These are phyloP conservation scores for Aaosphaeria arxii DNA, from an alignment of 2,329 filamentous ascomycete species.

Conservation along the genomic window DNA sequence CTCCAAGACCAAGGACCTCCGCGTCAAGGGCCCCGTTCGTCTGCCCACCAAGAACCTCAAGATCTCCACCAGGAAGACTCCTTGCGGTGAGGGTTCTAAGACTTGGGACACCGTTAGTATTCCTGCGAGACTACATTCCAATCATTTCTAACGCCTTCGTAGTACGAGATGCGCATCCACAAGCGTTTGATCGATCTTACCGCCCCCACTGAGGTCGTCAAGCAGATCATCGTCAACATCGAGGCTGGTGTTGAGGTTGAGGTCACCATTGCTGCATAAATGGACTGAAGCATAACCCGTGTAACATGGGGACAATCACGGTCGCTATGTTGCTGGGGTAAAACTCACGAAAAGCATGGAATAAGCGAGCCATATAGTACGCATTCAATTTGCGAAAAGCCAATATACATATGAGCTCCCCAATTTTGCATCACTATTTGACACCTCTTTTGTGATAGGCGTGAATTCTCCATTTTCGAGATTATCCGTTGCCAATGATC, in stretches of 20 bases:
- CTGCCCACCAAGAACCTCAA: constrained; percentile 96
- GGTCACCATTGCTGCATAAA: constrained; percentile 83
- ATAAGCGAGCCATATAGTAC: too few species aligned
- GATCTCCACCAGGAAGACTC: constrained; percentile 98
- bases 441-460: too few species aligned
- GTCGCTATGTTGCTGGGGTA: too few species aligned
- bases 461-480: too few species aligned
- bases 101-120: constrained; percentile 76
- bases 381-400: too few species aligned
- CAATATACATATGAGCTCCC: too few species aligned
- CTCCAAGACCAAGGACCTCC: constrained; percentile 96
- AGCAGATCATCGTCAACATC: constrained; percentile 96
- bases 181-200: constrained; percentile 98
- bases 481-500: too few species aligned
- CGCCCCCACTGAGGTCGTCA: constrained; percentile 95
- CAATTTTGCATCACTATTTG: too few species aligned
- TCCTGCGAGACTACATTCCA: too few species aligned
- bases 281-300: neutral
- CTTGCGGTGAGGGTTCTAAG: constrained; percentile 99
- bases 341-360: too few species aligned
- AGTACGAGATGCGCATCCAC: constrained; percentile 97
- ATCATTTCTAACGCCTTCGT: too few species aligned
- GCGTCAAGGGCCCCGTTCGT: constrained; percentile 96
- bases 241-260: constrained; percentile 91
- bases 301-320: too few species aligned